Evolutionary conservation across 1,139 yeast species (phyloP), one percentile per base, ranked within the genome.

Genomic region (Protomyces arabidopsidicola): DNA sequence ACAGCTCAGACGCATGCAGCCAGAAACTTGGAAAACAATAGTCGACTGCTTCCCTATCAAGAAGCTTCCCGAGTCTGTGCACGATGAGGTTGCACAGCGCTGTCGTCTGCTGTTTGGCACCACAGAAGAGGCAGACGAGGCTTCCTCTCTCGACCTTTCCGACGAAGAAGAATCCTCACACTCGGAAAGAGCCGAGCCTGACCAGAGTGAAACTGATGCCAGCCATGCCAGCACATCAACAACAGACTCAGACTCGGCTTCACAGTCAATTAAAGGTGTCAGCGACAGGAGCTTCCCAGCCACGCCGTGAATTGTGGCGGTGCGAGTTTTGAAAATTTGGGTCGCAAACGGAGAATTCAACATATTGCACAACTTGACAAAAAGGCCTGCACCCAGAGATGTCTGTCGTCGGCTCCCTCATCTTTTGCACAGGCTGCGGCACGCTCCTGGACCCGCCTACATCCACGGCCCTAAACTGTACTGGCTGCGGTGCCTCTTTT

Each of bases 331-430:
- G 31, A 39, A 39, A 39, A 18, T 18, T 39, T 27, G 1, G 5
- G 45, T 39, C 18, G 45, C 45, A 39, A 18, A n/a, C 18, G 45
- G 6, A n/a, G 45, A n/a, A n/a, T n/a, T 39, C 45, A n/a, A 39
- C 45, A 39, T 10, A 39, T n/a, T 18, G 31, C 31, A 27, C 31
- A 27, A 27, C 31, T 27, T 27, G 31, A n/a, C 50, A n/a, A 45
- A 9, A 45, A n/a, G 35, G 2, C 16, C n/a, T 16, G 20, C 6
- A 8, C 31, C 31, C 34, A 20, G 8, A 2, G 12, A 90, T 93
- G 98, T 89, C 97, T 65, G 96, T 86, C 38, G 96, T 93, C 55
- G 98, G 98, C 31, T 88, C 96, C 62, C 83, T 93, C 72, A 91
- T 93, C 69, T 93, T 93, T 76, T 93, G 98, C 74, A 81, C 85